Evolutionary conservation across 331 rosid genomes (phyloP).

Genomic region (Saraca asoca): DNA sequence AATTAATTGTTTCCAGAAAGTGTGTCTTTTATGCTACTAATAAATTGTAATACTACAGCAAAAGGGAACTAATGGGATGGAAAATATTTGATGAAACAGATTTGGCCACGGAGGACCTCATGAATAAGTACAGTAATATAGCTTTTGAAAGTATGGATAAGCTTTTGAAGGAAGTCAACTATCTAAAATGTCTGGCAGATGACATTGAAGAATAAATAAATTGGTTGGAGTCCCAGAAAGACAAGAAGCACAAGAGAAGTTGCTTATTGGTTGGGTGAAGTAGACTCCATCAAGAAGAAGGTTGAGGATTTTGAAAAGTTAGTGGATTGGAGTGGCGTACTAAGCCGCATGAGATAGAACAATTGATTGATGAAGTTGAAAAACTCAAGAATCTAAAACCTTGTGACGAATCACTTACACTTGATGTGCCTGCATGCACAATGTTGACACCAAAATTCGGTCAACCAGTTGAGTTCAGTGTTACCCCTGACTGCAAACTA

Average conservation of each 20-base stretch:
- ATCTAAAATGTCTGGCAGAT: background rate
- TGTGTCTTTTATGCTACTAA: too few relatives aligned
- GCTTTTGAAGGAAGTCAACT: background rate
- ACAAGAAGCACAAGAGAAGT: slow-evolving; percentile 4
- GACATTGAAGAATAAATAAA: background rate
- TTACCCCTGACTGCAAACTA: too few relatives aligned
- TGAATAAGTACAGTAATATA: too few relatives aligned
- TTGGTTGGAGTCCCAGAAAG: background rate
- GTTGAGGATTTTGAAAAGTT: background rate
- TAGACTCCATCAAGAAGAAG: background rate
- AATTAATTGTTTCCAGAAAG: too few relatives aligned
- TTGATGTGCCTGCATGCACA: too few relatives aligned
- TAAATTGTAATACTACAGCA: background rate
- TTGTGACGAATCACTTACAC: background rate
- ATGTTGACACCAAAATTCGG: too few relatives aligned
- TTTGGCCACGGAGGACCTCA: background rate
- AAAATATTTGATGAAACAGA: too few relatives aligned
- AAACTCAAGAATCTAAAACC: background rate
- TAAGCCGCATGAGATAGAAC: too few relatives aligned
- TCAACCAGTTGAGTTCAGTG: too few relatives aligned
- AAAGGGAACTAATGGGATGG: too few relatives aligned
- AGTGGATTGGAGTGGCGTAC: background rate
- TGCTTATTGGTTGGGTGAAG: background rate
- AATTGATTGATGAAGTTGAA: background rate
- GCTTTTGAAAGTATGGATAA: background rate